A percentile compares a stretch with the other conserved stretches of the same genome.
Evolutionary conservation across 192 early-diverging fungal genomes (phyloP).

Genomic region (Umbelopsis vinacea): DNA sequence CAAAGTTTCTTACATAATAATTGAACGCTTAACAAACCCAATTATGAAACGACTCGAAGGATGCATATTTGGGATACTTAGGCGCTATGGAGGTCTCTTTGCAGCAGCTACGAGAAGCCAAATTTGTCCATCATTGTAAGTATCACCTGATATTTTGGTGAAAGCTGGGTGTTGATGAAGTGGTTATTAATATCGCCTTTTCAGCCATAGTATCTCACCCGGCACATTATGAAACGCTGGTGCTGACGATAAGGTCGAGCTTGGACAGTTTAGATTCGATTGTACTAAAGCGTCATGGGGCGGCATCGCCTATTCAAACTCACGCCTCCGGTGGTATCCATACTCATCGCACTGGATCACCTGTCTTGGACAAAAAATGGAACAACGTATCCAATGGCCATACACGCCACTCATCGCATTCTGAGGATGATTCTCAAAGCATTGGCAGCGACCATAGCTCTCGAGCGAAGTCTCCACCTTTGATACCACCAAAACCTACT

Average conservation of each 20-base stretch:
- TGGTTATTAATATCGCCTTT: background rate
- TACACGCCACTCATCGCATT: background rate
- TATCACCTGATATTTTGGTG: background rate
- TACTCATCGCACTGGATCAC: conserved; percentile 25
- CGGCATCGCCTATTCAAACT: background rate
- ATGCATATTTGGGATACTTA: conserved; percentile 55
- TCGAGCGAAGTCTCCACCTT: conserved; percentile 34
- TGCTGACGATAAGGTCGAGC: background rate
- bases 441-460: conserved; percentile 24
- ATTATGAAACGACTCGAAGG: conserved; percentile 31
- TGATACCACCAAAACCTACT: conserved; percentile 52
- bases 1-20: background rate
- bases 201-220: conserved; percentile 10
- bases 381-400: background rate
- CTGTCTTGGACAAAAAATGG: conserved; percentile 21
- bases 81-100: conserved; percentile 47
- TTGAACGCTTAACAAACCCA: background rate
- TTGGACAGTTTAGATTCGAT: conserved; percentile 14
- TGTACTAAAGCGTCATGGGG: conserved; percentile 9
- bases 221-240: conserved; percentile 13
- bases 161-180: background rate
- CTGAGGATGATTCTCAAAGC: conserved; percentile 25
- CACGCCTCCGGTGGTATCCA: conserved; percentile 10
- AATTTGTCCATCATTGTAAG: conserved; percentile 58
- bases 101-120: conserved; percentile 50